Conservation (phyloP, 805 yeast species). For the Scheffersomyces stipitis region DNA sequence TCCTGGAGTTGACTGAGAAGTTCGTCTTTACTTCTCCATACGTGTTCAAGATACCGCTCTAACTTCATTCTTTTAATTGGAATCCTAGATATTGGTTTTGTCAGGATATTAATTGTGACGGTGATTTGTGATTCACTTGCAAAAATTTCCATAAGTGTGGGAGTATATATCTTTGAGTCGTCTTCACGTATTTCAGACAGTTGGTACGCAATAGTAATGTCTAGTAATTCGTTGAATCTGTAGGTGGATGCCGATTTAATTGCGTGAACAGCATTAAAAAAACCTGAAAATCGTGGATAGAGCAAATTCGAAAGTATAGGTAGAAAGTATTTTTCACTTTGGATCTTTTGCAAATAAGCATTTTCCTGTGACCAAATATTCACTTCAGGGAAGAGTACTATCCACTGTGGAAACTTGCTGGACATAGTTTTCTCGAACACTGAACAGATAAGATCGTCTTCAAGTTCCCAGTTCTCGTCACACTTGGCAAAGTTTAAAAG, state of each 20-base stretch:
- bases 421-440: conserved; percentile 35
- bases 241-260: conserved; percentile 22
- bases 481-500: conserved; percentile 48
- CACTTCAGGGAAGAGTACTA: conserved; percentile 84
- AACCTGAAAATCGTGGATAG: conserved; percentile 73
- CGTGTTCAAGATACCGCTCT: conserved; percentile 74
- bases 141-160: conserved; percentile 32
- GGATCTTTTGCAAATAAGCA: conserved; percentile 49
- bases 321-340: conserved; percentile 57
- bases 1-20: conserved; percentile 26
- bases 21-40: conserved; percentile 72
- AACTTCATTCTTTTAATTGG: conserved; percentile 54
- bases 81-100: conserved; percentile 46
- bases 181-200: neutral
- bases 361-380: conserved; percentile 59
- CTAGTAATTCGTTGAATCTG: conserved; percentile 50
- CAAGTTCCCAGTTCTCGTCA: conserved; percentile 73
- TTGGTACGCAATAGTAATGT: conserved; percentile 51
- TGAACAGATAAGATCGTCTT: conserved; percentile 31
- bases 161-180: conserved; percentile 14
- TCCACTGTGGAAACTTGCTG: conserved; percentile 54
- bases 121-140: conserved; percentile 26
- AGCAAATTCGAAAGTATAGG: conserved; percentile 60
- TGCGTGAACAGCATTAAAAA: conserved; percentile 49
- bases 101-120: conserved; percentile 49